Evolutionary conservation across 306 rosid species (phyloP), one percentile per base, ranked within the genome.

Genomic region (Arachis stenosperma): DNA sequence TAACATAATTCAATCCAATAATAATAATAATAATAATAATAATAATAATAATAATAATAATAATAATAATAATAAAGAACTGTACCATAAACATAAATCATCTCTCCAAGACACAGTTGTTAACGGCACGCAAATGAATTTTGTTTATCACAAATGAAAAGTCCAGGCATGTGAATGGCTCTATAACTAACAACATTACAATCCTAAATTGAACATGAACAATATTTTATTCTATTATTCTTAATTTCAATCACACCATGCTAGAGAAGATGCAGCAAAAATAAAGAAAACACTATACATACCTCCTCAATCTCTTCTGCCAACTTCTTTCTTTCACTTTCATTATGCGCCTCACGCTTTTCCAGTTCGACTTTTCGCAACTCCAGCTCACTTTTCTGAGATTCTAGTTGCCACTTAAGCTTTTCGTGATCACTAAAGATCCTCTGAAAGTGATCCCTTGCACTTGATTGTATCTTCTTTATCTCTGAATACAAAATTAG

Each of bases 221-320:
- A 48, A 56, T 55, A 47, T 14, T 17, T 59, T 43, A 37, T 65
- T 70, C 57, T 52, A 46, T 55, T 10, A 22, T 72, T 55, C 43
- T 44, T 61, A 63, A 61, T 15, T 73, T 48, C 37, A 33, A 67
- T 65, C 46, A 30, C 39, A 57, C 14, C 73, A 73, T 59, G 71
- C 50, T 42, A 42, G 22, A 78, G 48, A 50, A 77, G 65, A 75
- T 69, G 77, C 67, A 75, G 68, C 79, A 84, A 69, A 30, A 79
- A 76, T 14, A 44, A 58, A 67, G 36, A 77, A 81, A 68, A 63
- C 13, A 63, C 7, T 36, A 87, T 59, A 92, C 98, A 98, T 88
- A 95, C 99, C 99, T 90, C 78, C 76, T 81, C 92, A 41, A 95
- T 84, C 55, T 92, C 98, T 77, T 92, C 99, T 14, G 89, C 85